These are phyloP conservation scores for Vickermania spadyakhi DNA, from an alignment of 208 protist species.

Conservation along the genomic window DNA sequence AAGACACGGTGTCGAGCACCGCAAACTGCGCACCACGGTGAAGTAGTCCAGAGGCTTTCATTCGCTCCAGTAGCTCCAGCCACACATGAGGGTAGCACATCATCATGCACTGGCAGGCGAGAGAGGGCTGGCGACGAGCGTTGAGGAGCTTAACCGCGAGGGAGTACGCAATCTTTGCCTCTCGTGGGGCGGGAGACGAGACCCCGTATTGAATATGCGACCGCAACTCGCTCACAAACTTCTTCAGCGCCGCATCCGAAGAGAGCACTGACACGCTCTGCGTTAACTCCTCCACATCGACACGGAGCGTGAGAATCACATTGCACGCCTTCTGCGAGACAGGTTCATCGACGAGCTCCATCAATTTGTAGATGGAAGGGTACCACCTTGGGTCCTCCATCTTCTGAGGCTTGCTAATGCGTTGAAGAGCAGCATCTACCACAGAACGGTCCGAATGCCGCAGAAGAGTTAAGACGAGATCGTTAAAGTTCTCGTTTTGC, in stretches of 20 bases:
- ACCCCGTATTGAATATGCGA: background rate
- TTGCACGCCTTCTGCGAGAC: background rate
- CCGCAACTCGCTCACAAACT: background rate
- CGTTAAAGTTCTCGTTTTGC: background rate
- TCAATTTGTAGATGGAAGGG: background rate
- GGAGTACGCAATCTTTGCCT: background rate
- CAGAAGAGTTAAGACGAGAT: background rate
- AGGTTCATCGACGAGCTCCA: background rate
- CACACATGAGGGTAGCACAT: background rate
- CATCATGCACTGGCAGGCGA: background rate
- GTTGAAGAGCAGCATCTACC: background rate
- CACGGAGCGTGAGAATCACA: background rate
- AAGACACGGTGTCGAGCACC: background rate
- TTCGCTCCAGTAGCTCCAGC: background rate
- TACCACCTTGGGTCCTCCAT: background rate
- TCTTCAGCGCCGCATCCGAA: background rate
- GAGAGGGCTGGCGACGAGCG: background rate
- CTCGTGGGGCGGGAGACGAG: background rate
- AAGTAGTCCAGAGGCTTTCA: background rate
- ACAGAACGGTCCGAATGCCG: background rate
- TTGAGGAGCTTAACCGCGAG: background rate
- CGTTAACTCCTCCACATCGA: slow-evolving; percentile 2
- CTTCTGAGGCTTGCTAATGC: background rate
- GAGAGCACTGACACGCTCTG: background rate
- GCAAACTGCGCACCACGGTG: background rate